Evolutionary conservation across 2,329 filamentous ascomycete genomes (phyloP).

Genomic region (Hypomyces rosellus): DNA sequence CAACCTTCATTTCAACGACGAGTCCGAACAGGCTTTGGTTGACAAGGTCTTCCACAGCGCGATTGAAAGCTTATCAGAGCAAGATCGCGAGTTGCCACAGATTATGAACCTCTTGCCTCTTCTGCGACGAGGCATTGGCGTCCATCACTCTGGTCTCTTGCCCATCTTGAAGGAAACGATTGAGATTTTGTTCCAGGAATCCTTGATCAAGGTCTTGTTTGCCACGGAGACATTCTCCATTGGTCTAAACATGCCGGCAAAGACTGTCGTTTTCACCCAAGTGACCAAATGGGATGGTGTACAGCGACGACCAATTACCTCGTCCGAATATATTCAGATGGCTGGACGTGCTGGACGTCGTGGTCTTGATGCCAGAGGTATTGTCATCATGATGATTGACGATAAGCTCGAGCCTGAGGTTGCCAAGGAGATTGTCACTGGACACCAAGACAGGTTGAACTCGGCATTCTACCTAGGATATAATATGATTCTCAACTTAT

Average conservation of each 20-base stretch:
- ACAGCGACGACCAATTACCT: conserved; percentile 74
- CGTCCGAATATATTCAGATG: conserved; percentile 98
- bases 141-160: conserved; percentile 92
- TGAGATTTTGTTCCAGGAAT: conserved; percentile 97
- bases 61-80: conserved; percentile 85
- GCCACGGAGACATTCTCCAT: conserved; percentile 99
- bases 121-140: conserved; percentile 84
- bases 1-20: conserved; percentile 87
- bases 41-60: conserved; percentile 90
- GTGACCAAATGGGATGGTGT: conserved; percentile 92
- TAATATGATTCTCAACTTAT: conserved; percentile 97
- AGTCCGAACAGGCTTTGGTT: conserved; percentile 92
- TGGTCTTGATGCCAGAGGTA: conserved; percentile 94
- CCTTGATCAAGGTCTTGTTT: conserved; percentile 94
- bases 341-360: conserved; percentile 92
- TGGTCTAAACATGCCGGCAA: conserved; percentile 97
- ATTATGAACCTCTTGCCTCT: conserved; percentile 87
- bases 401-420: conserved; percentile 90
- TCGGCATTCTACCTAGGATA: conserved; percentile 97
- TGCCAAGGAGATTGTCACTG: conserved; percentile 93
- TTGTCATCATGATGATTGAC: conserved; percentile 99
- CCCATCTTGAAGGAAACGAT: conserved; percentile 98
- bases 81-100: conserved; percentile 82
- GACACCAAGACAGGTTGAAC: conserved; percentile 94
- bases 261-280: conserved; percentile 97